These are phyloP conservation scores for Xylaria sp. DNA, from an alignment of 2,329 filamentous ascomycete genomes.

Conservation along the genomic window DNA sequence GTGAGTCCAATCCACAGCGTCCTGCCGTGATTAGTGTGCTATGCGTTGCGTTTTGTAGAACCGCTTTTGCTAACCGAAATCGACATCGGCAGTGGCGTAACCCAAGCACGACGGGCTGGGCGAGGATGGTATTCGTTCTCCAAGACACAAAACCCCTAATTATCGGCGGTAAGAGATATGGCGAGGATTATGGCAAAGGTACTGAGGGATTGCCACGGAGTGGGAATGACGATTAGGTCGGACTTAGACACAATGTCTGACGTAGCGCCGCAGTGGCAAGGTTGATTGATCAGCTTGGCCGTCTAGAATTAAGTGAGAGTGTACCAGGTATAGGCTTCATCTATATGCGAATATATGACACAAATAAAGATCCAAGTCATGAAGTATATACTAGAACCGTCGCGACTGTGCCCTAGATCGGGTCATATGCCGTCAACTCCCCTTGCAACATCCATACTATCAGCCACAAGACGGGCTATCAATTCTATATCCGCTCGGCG, in stretches of 20 bases:
- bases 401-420: neutral
- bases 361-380: constrained; percentile 6
- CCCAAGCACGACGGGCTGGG: constrained; percentile 34
- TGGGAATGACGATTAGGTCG: constrained; percentile 41
- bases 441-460: neutral
- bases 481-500: neutral
- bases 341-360: constrained; percentile 8
- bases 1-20: constrained; percentile 45
- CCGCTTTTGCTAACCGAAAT: constrained; percentile 15
- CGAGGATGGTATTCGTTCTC: constrained; percentile 49
- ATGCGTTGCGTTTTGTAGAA: neutral
- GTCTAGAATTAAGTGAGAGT: neutral
- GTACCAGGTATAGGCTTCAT: neutral
- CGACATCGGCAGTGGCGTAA: constrained; percentile 34
- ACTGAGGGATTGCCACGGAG: constrained; percentile 44
- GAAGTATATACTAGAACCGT: constrained; percentile 14
- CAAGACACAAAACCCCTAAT: constrained; percentile 50
- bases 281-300: neutral
- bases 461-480: neutral
- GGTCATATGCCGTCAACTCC: neutral
- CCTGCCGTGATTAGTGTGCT: neutral
- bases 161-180: constrained; percentile 43
- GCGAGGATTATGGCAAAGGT: constrained; percentile 45
- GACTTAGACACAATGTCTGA: neutral
- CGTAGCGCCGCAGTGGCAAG: neutral